Evolutionary conservation across 2,329 filamentous ascomycete species (phyloP).

Genomic region (Hypoxylon sp.): DNA sequence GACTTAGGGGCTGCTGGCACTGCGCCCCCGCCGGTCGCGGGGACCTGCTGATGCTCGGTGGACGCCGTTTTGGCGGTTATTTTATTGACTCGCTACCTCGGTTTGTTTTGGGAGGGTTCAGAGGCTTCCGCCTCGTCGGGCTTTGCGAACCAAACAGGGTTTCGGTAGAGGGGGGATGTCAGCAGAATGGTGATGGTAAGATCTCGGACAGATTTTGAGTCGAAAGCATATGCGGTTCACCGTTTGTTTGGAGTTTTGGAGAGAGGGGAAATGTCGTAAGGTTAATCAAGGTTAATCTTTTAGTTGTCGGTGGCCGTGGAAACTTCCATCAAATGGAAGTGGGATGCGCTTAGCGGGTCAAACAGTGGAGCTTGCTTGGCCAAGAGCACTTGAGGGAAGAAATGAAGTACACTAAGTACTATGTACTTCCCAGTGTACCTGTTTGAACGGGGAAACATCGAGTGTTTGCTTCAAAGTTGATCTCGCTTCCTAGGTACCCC

Average conservation of each 20-base stretch:
- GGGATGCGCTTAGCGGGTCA: constrained; percentile 27
- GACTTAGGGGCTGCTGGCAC: constrained; percentile 47
- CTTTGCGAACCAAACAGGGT: constrained; percentile 22
- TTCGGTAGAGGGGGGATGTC: constrained; percentile 4
- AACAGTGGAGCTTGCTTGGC: constrained; percentile 16
- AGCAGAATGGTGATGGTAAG: neutral
- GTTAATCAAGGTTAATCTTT: constrained; percentile 19
- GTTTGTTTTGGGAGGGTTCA: constrained; percentile 5
- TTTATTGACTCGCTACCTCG: constrained; percentile 22
- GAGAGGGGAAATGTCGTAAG: constrained; percentile 29
- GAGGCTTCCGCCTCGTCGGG: constrained; percentile 35
- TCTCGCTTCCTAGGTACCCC: constrained; percentile 1
- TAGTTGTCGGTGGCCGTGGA: constrained; percentile 30
- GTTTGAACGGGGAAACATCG: neutral
- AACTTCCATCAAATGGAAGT: constrained; percentile 40
- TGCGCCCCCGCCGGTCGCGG: constrained; percentile 38
- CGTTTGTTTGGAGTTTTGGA: constrained; percentile 7
- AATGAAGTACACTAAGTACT: too few relatives aligned
- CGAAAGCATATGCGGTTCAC: constrained; percentile 19
- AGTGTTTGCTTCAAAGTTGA: neutral
- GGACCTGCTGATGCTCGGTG: constrained; percentile 45
- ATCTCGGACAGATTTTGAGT: constrained; percentile 13
- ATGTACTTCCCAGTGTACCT: too few relatives aligned
- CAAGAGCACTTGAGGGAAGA: neutral
- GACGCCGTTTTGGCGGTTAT: constrained; percentile 52